Evolutionary conservation across 2,329 filamentous ascomycete species (phyloP), one percentile per base, ranked within the genome.

Genomic region (Mycosphaerella sp.): DNA sequence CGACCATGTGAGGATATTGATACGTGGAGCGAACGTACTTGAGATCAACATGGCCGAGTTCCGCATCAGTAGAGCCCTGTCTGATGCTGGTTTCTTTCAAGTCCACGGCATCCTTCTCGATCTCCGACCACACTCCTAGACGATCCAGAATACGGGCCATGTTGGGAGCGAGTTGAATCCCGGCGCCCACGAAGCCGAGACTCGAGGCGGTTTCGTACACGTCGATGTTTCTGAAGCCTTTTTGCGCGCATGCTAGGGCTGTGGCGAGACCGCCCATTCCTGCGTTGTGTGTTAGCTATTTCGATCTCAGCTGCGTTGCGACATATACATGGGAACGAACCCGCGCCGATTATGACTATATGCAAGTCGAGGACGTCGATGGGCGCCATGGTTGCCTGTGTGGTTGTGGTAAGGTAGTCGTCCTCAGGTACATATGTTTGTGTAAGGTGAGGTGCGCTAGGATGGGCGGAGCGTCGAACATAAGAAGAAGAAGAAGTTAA

Each of bases 121-220:
- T 87, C 13, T 77, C 74, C 14, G 77, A 70, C 86, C 87, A 91
- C 52, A 85, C 85, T 8, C 84, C 87, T 35, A 90, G 71, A 12
- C 77, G 73, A 63, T 88, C 83, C 10, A 93, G 75, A 7, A 93
- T 85, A 2, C 86, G 79, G 3, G 84, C 82, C 78, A 91, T 86
- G 59, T 93, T 94, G 0, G 87, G 87, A 0, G 87, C 86, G 52
- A 91, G 75, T 66, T 94, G 88, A 58, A 93, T 91, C 4, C 88
- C 88, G 1, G 88, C 88, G 18, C 88, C 88, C 1, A 91, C 86
- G 61, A 91, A 91, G 4, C 87, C 87, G 3, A 91, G 76, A 58
- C 81, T 79, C 4, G 83, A 79, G 0, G 86, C 86, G 32, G 77
- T 79, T 66, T 91, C 87, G 66, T 82, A 91, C 44, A 91, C 80